Evolutionary conservation across 2,329 filamentous ascomycete genomes (phyloP).

Genomic region (Scleromitrula shiraiana): DNA sequence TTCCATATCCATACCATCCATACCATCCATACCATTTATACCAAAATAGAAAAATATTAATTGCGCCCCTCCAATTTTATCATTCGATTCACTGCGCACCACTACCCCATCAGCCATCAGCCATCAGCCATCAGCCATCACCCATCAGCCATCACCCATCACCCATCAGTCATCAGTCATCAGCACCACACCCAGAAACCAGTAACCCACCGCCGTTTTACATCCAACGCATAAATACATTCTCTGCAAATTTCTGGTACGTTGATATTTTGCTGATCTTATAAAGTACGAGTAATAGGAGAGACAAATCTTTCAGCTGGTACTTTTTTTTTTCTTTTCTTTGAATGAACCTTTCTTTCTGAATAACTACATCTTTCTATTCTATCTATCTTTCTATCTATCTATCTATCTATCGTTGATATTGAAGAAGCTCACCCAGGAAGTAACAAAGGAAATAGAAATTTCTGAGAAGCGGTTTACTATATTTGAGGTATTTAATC

Average conservation of each 20-base stretch:
- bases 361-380: neutral
- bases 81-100: too few relatives aligned
- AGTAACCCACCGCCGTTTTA: constrained; percentile 4
- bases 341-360: neutral
- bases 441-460: too few relatives aligned
- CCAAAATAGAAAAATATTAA: neutral
- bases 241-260: constrained; percentile 2
- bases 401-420: neutral
- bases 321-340: neutral
- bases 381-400: neutral
- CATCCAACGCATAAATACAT: constrained; percentile 8
- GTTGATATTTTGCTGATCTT: constrained; percentile 2
- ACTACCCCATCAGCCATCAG: too few relatives aligned
- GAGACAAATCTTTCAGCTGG: neutral
- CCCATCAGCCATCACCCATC: too few relatives aligned
- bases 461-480: too few relatives aligned
- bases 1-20: neutral
- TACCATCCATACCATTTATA: neutral
- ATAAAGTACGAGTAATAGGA: neutral
- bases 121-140: too few relatives aligned
- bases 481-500: too few relatives aligned
- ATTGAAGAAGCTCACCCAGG: neutral
- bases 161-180: too few relatives aligned
- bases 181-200: too few relatives aligned
- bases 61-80: neutral